phyloP scores from a whole-genome alignment of 768 basidiomycete species.

The Leucosporidium yakuticum region DNA sequence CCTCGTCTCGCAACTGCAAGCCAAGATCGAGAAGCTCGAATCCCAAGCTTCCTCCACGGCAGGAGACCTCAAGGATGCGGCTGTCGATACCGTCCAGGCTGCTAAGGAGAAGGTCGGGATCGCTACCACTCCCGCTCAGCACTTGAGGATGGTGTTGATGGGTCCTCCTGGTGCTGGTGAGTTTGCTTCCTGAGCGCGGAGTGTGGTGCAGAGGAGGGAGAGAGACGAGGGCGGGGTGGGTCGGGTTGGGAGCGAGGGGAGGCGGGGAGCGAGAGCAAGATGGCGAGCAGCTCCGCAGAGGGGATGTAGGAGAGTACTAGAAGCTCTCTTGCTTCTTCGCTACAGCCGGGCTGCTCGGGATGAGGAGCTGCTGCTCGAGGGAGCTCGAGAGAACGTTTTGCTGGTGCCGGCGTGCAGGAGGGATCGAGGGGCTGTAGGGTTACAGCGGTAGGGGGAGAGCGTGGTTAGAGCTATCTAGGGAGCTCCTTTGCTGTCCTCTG shows the following conservation, averaged over 20 bases:
- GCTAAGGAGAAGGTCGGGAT: slow-evolving; percentile 33
- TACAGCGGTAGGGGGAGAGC: too few relatives aligned
- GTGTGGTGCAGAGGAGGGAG: background rate
- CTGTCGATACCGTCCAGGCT: slow-evolving; percentile 35
- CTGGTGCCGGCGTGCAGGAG: too few relatives aligned
- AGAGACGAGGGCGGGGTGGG: background rate
- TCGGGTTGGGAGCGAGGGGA: too few relatives aligned
- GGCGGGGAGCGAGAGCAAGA: too few relatives aligned
- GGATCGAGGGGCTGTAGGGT: too few relatives aligned
- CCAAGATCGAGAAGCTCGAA: slow-evolving; percentile 80
- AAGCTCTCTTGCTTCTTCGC: too few relatives aligned
- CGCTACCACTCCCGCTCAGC: slow-evolving; percentile 53
- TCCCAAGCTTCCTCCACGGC: slow-evolving; percentile 46
- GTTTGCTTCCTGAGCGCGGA: slow-evolving; percentile 39
- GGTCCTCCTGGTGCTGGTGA: slow-evolving; percentile 95
- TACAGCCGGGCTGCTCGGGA: too few relatives aligned
- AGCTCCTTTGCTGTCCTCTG: background rate
- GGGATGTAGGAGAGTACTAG: too few relatives aligned
- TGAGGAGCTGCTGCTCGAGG: too few relatives aligned
- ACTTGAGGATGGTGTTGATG: slow-evolving; percentile 83
- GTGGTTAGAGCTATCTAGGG: background rate
- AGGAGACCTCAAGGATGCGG: slow-evolving; percentile 6
- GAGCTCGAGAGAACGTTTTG: too few relatives aligned
- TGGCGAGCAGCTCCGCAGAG: too few relatives aligned
- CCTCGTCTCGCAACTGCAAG: slow-evolving; percentile 81